These are phyloP conservation scores for Saccharomyces hybrid DNA, from an alignment of 1,139 yeast genomes.

Conservation along the genomic window DNA sequence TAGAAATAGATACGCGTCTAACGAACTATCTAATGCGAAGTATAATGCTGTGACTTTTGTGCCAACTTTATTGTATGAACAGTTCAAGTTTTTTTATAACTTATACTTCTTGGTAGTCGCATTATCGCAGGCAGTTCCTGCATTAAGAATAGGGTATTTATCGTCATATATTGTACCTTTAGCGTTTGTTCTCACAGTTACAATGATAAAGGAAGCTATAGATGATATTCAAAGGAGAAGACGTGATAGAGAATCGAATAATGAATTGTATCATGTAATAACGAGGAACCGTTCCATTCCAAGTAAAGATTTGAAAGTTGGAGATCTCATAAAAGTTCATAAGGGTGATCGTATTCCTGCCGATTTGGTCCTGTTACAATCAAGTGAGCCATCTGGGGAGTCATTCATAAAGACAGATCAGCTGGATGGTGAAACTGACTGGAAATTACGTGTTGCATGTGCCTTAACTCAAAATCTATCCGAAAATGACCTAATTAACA, in stretches of 20 bases:
- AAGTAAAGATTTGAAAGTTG: constrained; percentile 69
- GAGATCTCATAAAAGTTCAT: constrained; percentile 74
- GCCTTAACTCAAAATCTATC: constrained; percentile 59
- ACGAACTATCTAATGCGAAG: constrained; percentile 89
- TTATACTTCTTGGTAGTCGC: constrained; percentile 89
- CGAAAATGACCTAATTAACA: constrained; percentile 38
- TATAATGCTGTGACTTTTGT: constrained; percentile 83
- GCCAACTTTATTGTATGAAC: constrained; percentile 86
- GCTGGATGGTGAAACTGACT: constrained; percentile 97
- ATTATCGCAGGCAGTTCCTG: constrained; percentile 87
- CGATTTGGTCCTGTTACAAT: constrained; percentile 76
- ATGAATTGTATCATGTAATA: constrained; percentile 71
- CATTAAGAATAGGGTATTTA: constrained; percentile 82
- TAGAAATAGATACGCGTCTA: constrained; percentile 49
- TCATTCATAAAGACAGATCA: constrained; percentile 95
- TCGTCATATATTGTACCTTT: constrained; percentile 91
- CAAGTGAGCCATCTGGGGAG: constrained; percentile 80
- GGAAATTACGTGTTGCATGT: constrained; percentile 84
- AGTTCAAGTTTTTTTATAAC: constrained; percentile 94
- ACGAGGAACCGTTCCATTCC: constrained; percentile 43
- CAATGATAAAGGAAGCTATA: constrained; percentile 92
- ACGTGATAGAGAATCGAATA: constrained; percentile 83
- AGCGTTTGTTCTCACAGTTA: constrained; percentile 83
- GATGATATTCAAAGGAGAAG: constrained; percentile 89
- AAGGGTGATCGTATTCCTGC: constrained; percentile 90